Evolutionary conservation across 2,329 filamentous ascomycete genomes (phyloP), one percentile per base, ranked within the genome.

Genomic region (Penicillium capsulatum): DNA sequence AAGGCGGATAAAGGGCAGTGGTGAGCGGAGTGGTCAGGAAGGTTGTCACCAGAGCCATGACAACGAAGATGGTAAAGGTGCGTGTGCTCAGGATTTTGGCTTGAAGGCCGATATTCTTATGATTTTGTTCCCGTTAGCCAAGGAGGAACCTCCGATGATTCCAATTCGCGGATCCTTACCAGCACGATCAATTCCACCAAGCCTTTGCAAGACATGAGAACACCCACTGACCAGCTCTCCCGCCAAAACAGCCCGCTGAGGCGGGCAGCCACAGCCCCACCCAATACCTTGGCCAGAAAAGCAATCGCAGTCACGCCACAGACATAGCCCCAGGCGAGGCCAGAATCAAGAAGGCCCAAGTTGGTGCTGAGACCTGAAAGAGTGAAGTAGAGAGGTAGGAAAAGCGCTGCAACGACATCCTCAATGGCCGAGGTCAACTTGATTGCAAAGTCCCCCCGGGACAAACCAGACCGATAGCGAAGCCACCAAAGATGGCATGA

Each of bases 131-230:
- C 31, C 2, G 13, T 36, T 10, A 36, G 38, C 10, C 11, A 6
- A 19, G 30, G 6, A 10, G 7, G 27, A 38, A 31, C 51, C 39
- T 38, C 7, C 40, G 32, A 10, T 8, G 2, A 11, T 6, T 3
- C 26, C 3, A n/a, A 13, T 5, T 9, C 5, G n/a, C 2, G 1
- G 17, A 14, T 17, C 6, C 40, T 34, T n/a, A 90, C 86, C 64
- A 94, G 64, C n/a, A 96, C 90, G 61, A 97, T 96, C 36, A 97
- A 71, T 63, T 96, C 90, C 0, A 96, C 90, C 7, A 97, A 73
- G 55, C 91, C 91, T 65, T 97, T 97, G 66, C 91, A 97, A 66
- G 87, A 94, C 91, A 97, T 97, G 55, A 96, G 68, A 11, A 83
- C 80, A 10, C 91, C 91, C 51, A 97, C 92, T 1, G 87, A 80